Evolutionary conservation across 768 basidiomycete species (phyloP), one percentile per base, ranked within the genome.

Genomic region (Clathrus columnatus): DNA sequence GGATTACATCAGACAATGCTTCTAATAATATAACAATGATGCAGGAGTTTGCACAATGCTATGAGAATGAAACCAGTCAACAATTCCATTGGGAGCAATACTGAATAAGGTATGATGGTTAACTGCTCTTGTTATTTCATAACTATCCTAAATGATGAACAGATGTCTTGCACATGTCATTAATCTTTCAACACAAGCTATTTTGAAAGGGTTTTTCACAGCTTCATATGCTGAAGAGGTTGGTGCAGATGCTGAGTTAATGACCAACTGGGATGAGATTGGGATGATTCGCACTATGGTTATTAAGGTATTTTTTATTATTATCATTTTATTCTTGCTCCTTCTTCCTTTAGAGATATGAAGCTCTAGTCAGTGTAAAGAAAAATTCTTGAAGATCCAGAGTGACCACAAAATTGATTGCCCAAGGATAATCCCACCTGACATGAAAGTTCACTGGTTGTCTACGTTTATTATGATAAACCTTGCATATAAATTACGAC

Each of bases 1-100:
- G 68, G 48, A 63, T 73, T 0, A 74, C 72, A 0, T 72, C 66
- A 54, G 67, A 74, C 52, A 74, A 73, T 56, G 70, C 71, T 0
- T 54, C 24, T 2, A 74, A 73, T 54, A 75, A 73, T 55, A 50
- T 53, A 17, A 72, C 70, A 0, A 74, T 73, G 69, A 32, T 70
- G 23, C 28, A 7, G 0, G 61, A 67, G 14, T 67, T 75, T 23
- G 59, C 57, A 1, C 4, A 17, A 10, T 46, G 23, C 14, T 32
- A 61, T 7, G 5, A 52, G 27, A 41, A 57, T n/a, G 32, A 44
- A 17, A 54, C 43, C n/a, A 54, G 59, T 5, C 21, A 24, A 5
- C 6, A 28, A 1, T 63, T 46, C 50, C 53, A 62, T 44, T 26
- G 23, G 1, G 17, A 50, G 14, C 24, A 57, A 17, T 46, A 58